Percentiles rank a stretch among this genome's conserved stretches.
These are phyloP conservation scores for Coemansia sp. DNA, from an alignment of 192 early-diverging fungal genomes.

Conservation along the genomic window DNA sequence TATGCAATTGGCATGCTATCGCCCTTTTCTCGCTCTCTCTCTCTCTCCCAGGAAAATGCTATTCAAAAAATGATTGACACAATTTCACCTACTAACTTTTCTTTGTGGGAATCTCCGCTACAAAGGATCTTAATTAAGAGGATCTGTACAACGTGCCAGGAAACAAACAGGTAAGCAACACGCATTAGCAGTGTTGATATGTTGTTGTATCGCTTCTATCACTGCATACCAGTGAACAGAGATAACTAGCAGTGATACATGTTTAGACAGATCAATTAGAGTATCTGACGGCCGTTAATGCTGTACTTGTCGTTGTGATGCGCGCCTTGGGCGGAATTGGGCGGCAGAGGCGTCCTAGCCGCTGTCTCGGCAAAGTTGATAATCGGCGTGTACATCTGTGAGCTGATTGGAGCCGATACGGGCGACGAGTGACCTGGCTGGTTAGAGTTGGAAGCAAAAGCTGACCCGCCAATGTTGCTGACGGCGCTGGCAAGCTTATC, in stretches of 20 bases:
- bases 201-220: too few relatives aligned
- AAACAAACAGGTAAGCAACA: neutral
- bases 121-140: neutral
- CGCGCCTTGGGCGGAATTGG: neutral
- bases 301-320: neutral
- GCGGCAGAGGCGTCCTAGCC: neutral
- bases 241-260: neutral
- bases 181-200: neutral
- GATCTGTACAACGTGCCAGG: neutral
- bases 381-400: neutral
- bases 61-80: neutral
- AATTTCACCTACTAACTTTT: neutral
- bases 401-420: neutral
- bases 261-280: neutral
- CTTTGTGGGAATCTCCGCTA: conserved; percentile 2
- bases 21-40: too few relatives aligned
- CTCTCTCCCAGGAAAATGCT: neutral
- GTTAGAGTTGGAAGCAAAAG: neutral
- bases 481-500: neutral
- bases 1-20: neutral
- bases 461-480: neutral
- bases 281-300: neutral
- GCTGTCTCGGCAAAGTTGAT: neutral
- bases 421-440: neutral
- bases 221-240: too few relatives aligned